These are phyloP conservation scores for Aureobasidium sp. DNA, from an alignment of 2,329 filamentous ascomycete species.

Conservation along the genomic window DNA sequence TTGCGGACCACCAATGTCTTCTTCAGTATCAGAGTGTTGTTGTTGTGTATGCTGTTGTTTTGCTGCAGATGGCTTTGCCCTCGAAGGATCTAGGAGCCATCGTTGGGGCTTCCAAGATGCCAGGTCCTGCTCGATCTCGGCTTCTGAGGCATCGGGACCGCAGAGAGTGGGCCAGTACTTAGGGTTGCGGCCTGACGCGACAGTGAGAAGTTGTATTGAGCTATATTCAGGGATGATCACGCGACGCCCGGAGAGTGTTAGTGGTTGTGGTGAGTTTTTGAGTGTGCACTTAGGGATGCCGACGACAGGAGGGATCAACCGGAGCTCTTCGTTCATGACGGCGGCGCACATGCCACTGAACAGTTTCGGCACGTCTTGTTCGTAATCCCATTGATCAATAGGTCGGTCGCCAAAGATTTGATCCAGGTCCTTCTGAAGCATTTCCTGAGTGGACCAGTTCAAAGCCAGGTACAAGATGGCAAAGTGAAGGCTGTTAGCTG, in stretches of 20 bases:
- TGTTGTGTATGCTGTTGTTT: slow-evolving; percentile 30
- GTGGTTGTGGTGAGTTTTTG: slow-evolving; percentile 42
- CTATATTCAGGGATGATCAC: slow-evolving; percentile 52
- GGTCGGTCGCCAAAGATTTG: slow-evolving; percentile 53
- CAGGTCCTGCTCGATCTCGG: slow-evolving; percentile 46
- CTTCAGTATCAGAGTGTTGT: slow-evolving; percentile 33
- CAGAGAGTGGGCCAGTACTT: slow-evolving; percentile 56
- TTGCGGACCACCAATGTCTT: slow-evolving; percentile 54
- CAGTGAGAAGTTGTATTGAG: slow-evolving; percentile 49
- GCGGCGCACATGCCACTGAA: slow-evolving; percentile 65
- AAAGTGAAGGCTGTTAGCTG: slow-evolving; percentile 68
- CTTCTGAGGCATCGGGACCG: slow-evolving; percentile 16
- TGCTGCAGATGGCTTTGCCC: slow-evolving; percentile 22
- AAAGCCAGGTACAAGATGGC: slow-evolving; percentile 61
- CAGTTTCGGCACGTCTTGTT: slow-evolving; percentile 56
- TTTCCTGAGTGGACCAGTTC: slow-evolving; percentile 55
- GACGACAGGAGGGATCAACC: slow-evolving; percentile 63
- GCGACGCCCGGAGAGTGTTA: slow-evolving; percentile 53
- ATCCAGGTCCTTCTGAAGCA: slow-evolving; percentile 63
- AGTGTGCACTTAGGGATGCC: slow-evolving; percentile 61
- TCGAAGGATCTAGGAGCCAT: slow-evolving; percentile 49
- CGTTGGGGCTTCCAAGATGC: slow-evolving; percentile 65
- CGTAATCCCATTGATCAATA: slow-evolving; percentile 62
- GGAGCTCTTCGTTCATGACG: slow-evolving; percentile 69
- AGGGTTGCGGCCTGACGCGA: slow-evolving; percentile 59